Percentiles rank a stretch among this genome's conserved stretches.
Evolutionary conservation across 768 basidiomycete species (phyloP).

Genomic region (Kwoniella heveanensis): DNA sequence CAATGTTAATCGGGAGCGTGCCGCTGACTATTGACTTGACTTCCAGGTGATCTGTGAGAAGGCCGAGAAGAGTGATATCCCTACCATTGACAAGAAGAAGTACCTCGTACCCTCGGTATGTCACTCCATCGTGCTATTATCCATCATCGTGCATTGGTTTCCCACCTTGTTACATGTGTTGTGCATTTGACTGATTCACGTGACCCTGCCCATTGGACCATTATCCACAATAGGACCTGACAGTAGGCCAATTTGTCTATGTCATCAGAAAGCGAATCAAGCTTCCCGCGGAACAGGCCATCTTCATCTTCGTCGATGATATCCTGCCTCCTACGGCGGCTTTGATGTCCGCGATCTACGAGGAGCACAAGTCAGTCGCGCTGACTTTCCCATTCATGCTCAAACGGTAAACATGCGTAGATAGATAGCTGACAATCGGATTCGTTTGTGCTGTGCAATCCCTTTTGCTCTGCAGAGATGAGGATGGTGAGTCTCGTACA

Average conservation of each 20-base stretch:
- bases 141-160: too few species aligned
- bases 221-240: conserved; percentile 69
- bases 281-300: conserved; percentile 98
- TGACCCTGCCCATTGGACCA: too few species aligned
- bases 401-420: background rate
- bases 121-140: conserved; percentile 2
- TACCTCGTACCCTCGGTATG: conserved; percentile 95
- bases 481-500: conserved; percentile 64
- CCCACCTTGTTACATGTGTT: too few species aligned
- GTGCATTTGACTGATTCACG: background rate
- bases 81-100: conserved; percentile 99
- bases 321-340: conserved; percentile 97
- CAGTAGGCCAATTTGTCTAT: conserved; percentile 98
- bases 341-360: conserved; percentile 97
- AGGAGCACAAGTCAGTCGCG: conserved; percentile 91
- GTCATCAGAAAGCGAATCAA: conserved; percentile 99
- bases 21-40: too few species aligned
- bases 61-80: conserved; percentile 96
- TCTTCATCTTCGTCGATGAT: conserved; percentile 99
- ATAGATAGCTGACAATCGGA: background rate
- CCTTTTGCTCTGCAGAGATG: conserved; percentile 68
- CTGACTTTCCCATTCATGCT: background rate
- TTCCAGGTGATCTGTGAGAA: conserved; percentile 99
- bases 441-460: background rate
- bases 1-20: background rate